Evolutionary conservation across 805 yeast species (phyloP), one percentile per base, ranked within the genome.

Genomic region (Clavispora asparagi): DNA sequence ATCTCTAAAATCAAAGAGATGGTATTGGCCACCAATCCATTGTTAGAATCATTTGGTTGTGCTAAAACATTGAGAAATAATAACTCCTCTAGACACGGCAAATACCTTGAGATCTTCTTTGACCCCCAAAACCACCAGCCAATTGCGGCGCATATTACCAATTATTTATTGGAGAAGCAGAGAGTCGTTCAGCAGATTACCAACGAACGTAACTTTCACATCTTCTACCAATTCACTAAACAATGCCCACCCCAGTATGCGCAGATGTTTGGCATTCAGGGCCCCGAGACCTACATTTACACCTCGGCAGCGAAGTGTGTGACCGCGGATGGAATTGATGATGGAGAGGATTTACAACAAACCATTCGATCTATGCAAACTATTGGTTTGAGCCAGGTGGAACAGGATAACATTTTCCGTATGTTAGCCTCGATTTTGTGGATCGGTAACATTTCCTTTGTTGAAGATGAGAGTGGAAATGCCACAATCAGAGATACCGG

Each of bases 21-120:
- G 95, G 98, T 94, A 10, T 74, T 94, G 53, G 99, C 99, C 14
- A 94, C 99, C 2, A 94, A 94, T 63, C 97, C 97, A 6, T 72
- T 89, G 47, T 75, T 89, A 57, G 97, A 89, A 65, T 83, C 95
- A 0, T 88, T 89, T 64, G 97, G 97, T 16, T 89, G 96, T 76
- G 96, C 97, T 25, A 89, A 89, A 64, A 89, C 97, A 0, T 73
- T 89, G 55, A 77, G 96, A 60, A 89, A 89, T 63, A 85, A 89
- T 68, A 89, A 89, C 66, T 85, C 94, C 19, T 87, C 96, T 9
- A 78, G 97, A 60, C 96, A 89, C 67, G 97, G 97, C 41, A 89
- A 89, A 66, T 94, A 94, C 65, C 74, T 94, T 40, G 97, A 94
- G 67, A 94, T 94, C 54, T 82, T 81, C 58, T 94, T 94, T 73